Conservation (phyloP, 192 early-diverging fungal species). For the Backusella parvicylindrica region DNA sequence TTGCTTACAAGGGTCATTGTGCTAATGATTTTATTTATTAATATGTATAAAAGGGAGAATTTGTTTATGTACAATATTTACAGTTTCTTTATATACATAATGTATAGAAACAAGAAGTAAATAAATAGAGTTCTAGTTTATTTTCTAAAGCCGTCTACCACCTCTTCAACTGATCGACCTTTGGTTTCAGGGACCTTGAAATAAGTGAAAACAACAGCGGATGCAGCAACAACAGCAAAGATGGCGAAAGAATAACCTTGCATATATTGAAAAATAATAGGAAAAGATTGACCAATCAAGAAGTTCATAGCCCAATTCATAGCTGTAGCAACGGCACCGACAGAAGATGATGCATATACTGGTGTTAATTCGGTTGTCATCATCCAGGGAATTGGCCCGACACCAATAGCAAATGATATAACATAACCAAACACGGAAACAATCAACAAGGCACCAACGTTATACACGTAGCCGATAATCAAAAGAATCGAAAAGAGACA, state of each 20-base stretch:
- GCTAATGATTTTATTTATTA: background rate
- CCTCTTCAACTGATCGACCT: slow-evolving; percentile 56
- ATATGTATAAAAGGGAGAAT: background rate
- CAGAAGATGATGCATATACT: slow-evolving; percentile 64
- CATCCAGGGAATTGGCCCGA: slow-evolving; percentile 81
- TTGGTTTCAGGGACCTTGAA: slow-evolving; percentile 51
- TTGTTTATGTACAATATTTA: background rate
- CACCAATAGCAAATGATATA: slow-evolving; percentile 73
- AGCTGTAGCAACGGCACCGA: slow-evolving; percentile 64
- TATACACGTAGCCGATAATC: slow-evolving; percentile 56
- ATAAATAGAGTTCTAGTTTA: background rate
- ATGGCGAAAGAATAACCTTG: slow-evolving; percentile 43
- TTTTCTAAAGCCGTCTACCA: slow-evolving; percentile 14
- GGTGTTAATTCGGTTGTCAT: slow-evolving; percentile 76
- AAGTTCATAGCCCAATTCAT: slow-evolving; percentile 65
- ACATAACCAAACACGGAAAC: slow-evolving; percentile 73
- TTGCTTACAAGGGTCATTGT: background rate
- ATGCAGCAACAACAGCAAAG: background rate
- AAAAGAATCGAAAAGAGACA: slow-evolving; percentile 54
- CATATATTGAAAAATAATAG: slow-evolving; percentile 31
- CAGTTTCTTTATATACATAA: background rate
- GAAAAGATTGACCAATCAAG: slow-evolving; percentile 39
- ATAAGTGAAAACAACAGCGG: slow-evolving; percentile 34
- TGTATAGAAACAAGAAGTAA: background rate
- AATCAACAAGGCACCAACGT: slow-evolving; percentile 54